These are phyloP conservation scores for Piper longum DNA, from an alignment of 164 flowering plant genomes.

Conservation along the genomic window DNA sequence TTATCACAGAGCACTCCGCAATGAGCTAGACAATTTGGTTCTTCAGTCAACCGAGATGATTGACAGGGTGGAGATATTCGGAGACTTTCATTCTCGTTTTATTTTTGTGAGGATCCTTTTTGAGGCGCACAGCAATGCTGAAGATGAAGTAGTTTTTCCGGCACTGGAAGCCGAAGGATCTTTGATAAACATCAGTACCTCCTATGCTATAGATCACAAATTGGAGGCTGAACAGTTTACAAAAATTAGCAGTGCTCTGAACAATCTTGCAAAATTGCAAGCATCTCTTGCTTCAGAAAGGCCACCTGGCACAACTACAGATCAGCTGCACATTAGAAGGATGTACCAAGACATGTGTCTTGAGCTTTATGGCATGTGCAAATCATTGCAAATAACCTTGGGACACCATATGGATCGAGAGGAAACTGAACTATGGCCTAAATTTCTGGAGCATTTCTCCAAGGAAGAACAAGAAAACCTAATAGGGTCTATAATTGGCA, in stretches of 20 bases:
- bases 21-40: slow-evolving; percentile 54
- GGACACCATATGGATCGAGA: slow-evolving; percentile 56
- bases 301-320: slow-evolving; percentile 6
- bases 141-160: slow-evolving; percentile 79
- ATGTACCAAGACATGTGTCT: slow-evolving; percentile 26
- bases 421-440: slow-evolving; percentile 70
- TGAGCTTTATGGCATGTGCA: slow-evolving; percentile 54
- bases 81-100: slow-evolving; percentile 45
- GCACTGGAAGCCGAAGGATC: slow-evolving; percentile 66
- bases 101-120: slow-evolving; percentile 27
- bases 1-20: slow-evolving; percentile 69
- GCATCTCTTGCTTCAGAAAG: slow-evolving; percentile 12
- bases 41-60: slow-evolving; percentile 34
- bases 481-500: slow-evolving; percentile 64
- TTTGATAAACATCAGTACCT: slow-evolving; percentile 36
- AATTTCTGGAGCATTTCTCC: slow-evolving; percentile 45
- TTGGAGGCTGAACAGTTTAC: slow-evolving; percentile 40
- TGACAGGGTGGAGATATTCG: slow-evolving; percentile 25
- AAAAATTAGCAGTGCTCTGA: slow-evolving; percentile 32
- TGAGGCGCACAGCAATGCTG: slow-evolving; percentile 57
- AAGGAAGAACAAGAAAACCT: slow-evolving; percentile 67
- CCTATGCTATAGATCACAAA: slow-evolving; percentile 67
- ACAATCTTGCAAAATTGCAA: slow-evolving; percentile 35
- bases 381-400: slow-evolving; percentile 34
- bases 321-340: slow-evolving; percentile 11